These are phyloP conservation scores for Pilasporangium apinafurcum DNA, from an alignment of 352 stramenopile species.

Conservation along the genomic window DNA sequence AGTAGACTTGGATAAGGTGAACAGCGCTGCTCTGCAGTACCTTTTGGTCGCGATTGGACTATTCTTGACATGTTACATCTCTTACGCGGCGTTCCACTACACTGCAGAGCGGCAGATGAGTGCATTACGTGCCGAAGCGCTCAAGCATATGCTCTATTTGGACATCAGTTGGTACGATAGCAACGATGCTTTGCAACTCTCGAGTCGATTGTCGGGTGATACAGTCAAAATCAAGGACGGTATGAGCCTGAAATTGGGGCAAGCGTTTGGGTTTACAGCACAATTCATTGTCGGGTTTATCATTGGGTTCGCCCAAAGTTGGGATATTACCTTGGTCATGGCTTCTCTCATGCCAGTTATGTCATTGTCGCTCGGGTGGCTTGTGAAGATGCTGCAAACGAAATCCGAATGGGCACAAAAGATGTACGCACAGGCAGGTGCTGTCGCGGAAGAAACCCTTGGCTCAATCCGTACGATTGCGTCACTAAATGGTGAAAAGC, in stretches of 20 bases:
- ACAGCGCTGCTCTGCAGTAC: slow-evolving; percentile 7
- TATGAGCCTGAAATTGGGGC: slow-evolving; percentile 31
- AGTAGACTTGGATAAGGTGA: slow-evolving; percentile 15
- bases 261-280: slow-evolving; percentile 22
- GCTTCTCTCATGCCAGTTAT: slow-evolving; percentile 25
- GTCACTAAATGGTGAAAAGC: slow-evolving; percentile 29
- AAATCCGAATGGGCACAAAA: slow-evolving; percentile 22
- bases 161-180: slow-evolving; percentile 44
- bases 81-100: slow-evolving; percentile 25
- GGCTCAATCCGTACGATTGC: slow-evolving; percentile 32
- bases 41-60: slow-evolving; percentile 7
- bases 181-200: slow-evolving; percentile 22
- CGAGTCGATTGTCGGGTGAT: slow-evolving; percentile 21
- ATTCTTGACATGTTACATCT: slow-evolving; percentile 25
- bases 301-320: slow-evolving; percentile 30
- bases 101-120: slow-evolving; percentile 35
- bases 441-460: slow-evolving; percentile 34
- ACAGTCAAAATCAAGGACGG: slow-evolving; percentile 42
- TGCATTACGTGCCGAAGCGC: slow-evolving; percentile 15
- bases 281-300: slow-evolving; percentile 26
- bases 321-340: slow-evolving; percentile 40
- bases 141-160: slow-evolving; percentile 34
- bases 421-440: slow-evolving; percentile 36
- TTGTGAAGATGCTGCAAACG: slow-evolving; percentile 26
- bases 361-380: slow-evolving; percentile 14